phyloP scores from a whole-genome alignment of 108 stramenopile species.

The Cyclotella kingstonii region DNA sequence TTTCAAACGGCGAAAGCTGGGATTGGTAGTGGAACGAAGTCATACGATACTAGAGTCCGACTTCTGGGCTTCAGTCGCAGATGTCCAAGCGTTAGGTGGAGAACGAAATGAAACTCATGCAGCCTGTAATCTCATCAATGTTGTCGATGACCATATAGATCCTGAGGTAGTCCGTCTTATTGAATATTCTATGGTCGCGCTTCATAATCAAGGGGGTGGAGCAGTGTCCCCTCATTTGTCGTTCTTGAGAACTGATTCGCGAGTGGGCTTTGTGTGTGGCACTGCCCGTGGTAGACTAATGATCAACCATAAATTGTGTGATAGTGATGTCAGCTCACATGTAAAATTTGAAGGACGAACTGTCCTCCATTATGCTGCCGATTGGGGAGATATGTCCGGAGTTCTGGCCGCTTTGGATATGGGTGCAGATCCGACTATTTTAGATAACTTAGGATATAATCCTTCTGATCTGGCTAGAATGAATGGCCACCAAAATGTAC shows the following conservation, averaged over 20 bases:
- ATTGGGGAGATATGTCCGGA: constrained; percentile 39
- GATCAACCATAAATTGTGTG: constrained; percentile 25
- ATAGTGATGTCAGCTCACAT: not conserved
- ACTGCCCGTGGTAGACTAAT: constrained; percentile 13
- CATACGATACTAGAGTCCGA: constrained; percentile 34
- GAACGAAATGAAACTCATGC: not conserved
- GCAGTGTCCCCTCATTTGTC: constrained; percentile 34
- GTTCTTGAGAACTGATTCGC: constrained; percentile 21
- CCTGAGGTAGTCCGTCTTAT: constrained; percentile 23
- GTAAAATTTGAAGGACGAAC: constrained; percentile 26
- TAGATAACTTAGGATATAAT: constrained; percentile 21
- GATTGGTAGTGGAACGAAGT: constrained; percentile 26
- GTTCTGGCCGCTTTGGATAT: constrained; percentile 22
- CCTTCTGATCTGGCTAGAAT: constrained; percentile 23
- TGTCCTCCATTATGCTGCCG: constrained; percentile 36
- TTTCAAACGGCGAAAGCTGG: constrained; percentile 22
- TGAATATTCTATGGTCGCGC: constrained; percentile 18
- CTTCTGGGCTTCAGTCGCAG: constrained; percentile 1
- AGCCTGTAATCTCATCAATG: too few species aligned
- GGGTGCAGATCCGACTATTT: constrained; percentile 29
- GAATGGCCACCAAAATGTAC: constrained; percentile 13
- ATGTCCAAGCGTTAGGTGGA: not conserved
- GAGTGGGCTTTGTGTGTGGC: constrained; percentile 10
- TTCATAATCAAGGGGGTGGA: constrained; percentile 34
- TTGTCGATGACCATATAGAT: not conserved